These are phyloP conservation scores for Fraxinus xanthoxyloides DNA, from an alignment of 305 asterid species.

Conservation along the genomic window DNA sequence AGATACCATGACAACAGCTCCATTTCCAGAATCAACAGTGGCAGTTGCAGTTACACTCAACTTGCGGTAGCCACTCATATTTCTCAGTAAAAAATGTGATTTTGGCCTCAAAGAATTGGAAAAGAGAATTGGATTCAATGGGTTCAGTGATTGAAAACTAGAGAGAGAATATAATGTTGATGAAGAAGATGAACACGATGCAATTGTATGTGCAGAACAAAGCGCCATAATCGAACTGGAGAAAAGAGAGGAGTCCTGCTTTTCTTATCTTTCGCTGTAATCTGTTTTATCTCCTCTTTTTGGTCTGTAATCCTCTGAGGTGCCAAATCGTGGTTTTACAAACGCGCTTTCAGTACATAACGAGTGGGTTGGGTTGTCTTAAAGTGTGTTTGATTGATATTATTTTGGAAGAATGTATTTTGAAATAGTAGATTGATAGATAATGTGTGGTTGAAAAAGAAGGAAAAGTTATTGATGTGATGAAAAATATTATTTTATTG, in stretches of 20 bases:
- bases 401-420: no score
- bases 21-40: constrained; percentile 70
- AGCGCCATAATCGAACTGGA: constrained; percentile 40
- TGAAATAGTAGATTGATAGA: no score
- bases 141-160: constrained; percentile 25
- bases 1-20: constrained; percentile 45
- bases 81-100: constrained; percentile 20
- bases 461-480: no score
- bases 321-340: not conserved
- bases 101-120: constrained; percentile 37
- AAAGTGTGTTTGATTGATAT: no score
- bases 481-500: no score
- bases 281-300: not conserved
- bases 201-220: constrained; percentile 25
- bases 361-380: not conserved
- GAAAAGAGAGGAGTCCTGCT: not conserved
- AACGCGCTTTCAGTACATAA: not conserved
- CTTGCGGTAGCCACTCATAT: constrained; percentile 13
- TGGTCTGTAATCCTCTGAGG: not conserved
- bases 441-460: no score
- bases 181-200: constrained; percentile 30
- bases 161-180: constrained; percentile 17
- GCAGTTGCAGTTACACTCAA: constrained; percentile 62
- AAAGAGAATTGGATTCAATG: constrained; percentile 35
- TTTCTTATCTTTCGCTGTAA: constrained; percentile 14